phyloP scores from a whole-genome alignment of 768 basidiomycete species.

The Collybiopsis confluens region DNA sequence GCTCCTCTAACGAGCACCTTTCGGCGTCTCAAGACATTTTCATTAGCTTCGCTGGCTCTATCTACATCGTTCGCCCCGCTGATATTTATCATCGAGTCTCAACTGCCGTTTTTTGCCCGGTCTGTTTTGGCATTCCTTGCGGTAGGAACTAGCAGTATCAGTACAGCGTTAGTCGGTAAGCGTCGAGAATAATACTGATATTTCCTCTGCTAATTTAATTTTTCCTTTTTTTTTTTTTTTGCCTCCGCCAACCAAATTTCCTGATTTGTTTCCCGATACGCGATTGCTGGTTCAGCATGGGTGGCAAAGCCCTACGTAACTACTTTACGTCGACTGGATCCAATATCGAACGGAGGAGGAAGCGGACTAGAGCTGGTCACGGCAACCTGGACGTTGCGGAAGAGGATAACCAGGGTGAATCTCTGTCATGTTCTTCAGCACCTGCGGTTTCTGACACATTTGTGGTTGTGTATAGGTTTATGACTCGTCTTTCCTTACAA shows the following conservation, averaged over 20 bases:
- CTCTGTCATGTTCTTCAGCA: neutral
- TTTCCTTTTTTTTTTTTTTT: neutral
- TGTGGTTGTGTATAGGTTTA: conserved; percentile 42
- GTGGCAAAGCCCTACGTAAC: conserved; percentile 74
- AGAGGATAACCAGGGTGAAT: conserved; percentile 58
- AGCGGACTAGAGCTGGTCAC: conserved; percentile 71
- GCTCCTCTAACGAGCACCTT: conserved; percentile 75
- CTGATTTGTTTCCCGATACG: no score
- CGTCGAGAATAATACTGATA: no score
- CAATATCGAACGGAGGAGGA: conserved; percentile 36
- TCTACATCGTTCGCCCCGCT: conserved; percentile 71
- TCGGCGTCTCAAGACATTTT: conserved; percentile 77
- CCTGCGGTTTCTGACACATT: neutral
- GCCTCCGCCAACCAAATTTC: neutral
- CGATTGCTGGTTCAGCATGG: conserved; percentile 25
- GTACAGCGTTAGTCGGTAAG: conserved; percentile 63
- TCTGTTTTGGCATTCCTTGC: conserved; percentile 66
- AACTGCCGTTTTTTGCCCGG: conserved; percentile 66
- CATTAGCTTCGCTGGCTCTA: conserved; percentile 69
- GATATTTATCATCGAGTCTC: conserved; percentile 77
- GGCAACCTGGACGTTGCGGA: conserved; percentile 52
- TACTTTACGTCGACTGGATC: conserved; percentile 47
- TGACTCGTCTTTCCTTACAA: conserved; percentile 67
- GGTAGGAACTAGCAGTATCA: conserved; percentile 65
- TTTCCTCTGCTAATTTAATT: neutral